Base-by-base conservation (phyloP, 1,284 basidiomycete species). In the Fomitopsis palustris region DNA sequence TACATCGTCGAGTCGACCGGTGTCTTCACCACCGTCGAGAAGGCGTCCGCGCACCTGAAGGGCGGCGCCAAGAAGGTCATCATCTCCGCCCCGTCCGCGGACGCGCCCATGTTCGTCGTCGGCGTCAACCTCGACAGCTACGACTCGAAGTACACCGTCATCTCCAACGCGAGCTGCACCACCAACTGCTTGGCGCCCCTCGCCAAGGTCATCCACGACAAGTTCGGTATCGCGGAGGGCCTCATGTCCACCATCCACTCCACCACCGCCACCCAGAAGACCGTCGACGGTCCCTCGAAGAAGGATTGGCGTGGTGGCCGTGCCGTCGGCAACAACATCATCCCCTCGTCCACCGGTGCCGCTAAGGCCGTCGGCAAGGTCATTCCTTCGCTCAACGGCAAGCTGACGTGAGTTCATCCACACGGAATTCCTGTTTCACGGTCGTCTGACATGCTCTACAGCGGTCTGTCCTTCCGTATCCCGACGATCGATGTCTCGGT, bases 61-160 rank as follows among this genome's bases (percentile, higher is more conserved):
- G 96, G 97, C 73, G 97, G 97, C 77, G 96, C 97, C 76, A 98
- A 99, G 90, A 99, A 98, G 85, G 96, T 99, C 75, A 85, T 99
- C 82, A 99, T 99, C 86, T 98, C 96, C 67, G 97, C 96, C 59
- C 96, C 96, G 69, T 99, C 97, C 29, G 88, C 95, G 58, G 97
- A 99, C 77, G 97, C 96, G 27, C 96, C 96, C 70, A 99, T 99
- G 96, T 94, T 88, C 77, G 93, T 95, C 63, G 85, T 82, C 70
- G 96, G 96, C 84, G 96, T 99, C 78, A 99, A 99, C 85, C 88
- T 98, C 64, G 95, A 98, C 67, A 69, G 81, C 39, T 99, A 99
- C 80, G 89, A 98, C 78, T 79, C 95, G 71, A 90, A 92, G 76
- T 88, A 95, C 84, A 84, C 85, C 65, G 92, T 98, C 75, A 92